Base-by-base conservation (phyloP, 2,329 filamentous ascomycete species). In the Phialemoniopsis sp. region DNA sequence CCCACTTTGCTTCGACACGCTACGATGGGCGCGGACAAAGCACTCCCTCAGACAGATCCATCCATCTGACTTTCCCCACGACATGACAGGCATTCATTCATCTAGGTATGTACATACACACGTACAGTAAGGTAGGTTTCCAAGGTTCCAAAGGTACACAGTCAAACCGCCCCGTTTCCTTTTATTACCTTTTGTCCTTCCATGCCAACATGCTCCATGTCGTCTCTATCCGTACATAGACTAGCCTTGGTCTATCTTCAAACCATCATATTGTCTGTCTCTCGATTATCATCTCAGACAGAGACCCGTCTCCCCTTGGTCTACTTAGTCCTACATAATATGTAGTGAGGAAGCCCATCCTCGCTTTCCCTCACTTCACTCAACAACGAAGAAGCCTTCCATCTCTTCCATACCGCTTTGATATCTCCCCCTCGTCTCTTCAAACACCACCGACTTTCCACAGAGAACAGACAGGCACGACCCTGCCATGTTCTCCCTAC, bases 151-250 rank as follows among this genome's bases (percentile, higher is more conserved):
- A 26, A 26, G 21, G 21, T 26, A 26, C 21, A 26, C 21, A 10
- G 52, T 54, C 57, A 57, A 48, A 51, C 50, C 48, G 51, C 54
- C 54, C 55, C 50, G 49, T 49, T 50, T 46, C 46, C 46, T 47
- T 49, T 55, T 51, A 50, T 52, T 54, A 48, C 47, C 45, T 46
- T 42, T 46, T 39, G 38, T 47, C 50, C 43, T 48, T 57, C 56
- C 56, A 49, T 52, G 53, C 51, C 53, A 49, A 51, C 46, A 54
- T 54, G 50, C 39, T 49, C 43, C 49, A 44, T 46, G 48, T 26
- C 10, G 21, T 26, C 21, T 26, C 21, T 26, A 45, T 39, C 47
- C 45, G 50, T 43, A 40, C 41, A 46, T 44, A 44, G 46, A 47
- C 46, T 49, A 50, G 53, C 45, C 51, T 52, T 50, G 48, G 49